Base-by-base conservation (phyloP, 1,284 basidiomycete genomes). In the Malassezia slooffiae region DNA sequence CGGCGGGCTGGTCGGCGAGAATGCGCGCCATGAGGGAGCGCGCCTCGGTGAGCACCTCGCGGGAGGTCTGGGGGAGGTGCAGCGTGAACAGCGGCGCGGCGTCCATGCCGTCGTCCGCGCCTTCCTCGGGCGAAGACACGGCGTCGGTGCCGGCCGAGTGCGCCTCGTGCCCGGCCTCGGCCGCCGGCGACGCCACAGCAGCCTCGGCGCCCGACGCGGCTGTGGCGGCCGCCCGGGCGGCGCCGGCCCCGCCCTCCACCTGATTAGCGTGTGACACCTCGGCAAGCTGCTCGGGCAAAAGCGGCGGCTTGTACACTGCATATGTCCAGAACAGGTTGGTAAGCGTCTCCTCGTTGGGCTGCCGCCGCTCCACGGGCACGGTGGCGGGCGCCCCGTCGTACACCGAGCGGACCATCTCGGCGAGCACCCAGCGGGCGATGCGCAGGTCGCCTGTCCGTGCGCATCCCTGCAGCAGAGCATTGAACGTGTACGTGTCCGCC, bases 261-360 rank as follows among this genome's bases (percentile, higher is more conserved):
- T 26, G 20, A 7, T 23, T 17, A 33, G 35, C 31, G 36, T 36
- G 36, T n/a, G n/a, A n/a, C n/a, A n/a, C n/a, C n/a, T n/a, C n/a
- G n/a, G n/a, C n/a, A 52, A 43, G 19, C 32, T 23, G 11, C 55
- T 38, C 23, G 41, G 50, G n/a, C n/a, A n/a, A n/a, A 26, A 73
- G 40, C 5, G 64, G 54, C 1, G 84, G 80, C 34, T 73, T 75
- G 71, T 85, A 91, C 1, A 81, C 72, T 0, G 87, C 81, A 71
- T 96, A 96, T 1, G 85, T 77, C 71, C 88, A 82, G 70, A 96
- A 88, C 7, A 95, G 72, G 58, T 85, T 81, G 54, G 78, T 76
- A 77, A 96, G 79, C 20, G 83, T 76, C 57, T 81, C 78, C 43
- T 83, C 80, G 52, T 84, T 77, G 11, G 88, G 76, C 28, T 66